Conservation (phyloP, 75 land plant species). For the Isoetes taiwanensis region DNA sequence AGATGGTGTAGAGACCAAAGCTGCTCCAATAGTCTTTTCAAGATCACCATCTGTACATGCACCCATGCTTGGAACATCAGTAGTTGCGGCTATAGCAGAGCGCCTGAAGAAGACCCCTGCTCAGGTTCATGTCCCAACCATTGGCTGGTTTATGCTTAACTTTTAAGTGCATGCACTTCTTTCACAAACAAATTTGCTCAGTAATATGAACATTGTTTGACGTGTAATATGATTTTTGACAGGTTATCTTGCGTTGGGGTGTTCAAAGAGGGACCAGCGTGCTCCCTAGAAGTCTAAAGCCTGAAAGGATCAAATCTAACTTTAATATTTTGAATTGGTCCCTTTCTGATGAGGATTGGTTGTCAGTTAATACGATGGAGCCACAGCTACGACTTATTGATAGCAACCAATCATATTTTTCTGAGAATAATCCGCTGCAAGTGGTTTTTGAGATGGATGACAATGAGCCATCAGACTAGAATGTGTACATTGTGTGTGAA, state of each 20-base stretch:
- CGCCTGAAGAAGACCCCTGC: background rate
- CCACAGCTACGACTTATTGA: background rate
- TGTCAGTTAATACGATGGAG: background rate
- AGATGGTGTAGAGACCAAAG: background rate
- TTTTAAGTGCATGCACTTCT: no score
- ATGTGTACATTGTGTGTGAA: no score
- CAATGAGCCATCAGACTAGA: no score
- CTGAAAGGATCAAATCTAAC: conserved; percentile 1
- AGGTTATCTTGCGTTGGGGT: conserved; percentile 8
- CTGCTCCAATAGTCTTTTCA: background rate
- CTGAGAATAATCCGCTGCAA: background rate
- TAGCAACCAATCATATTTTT: background rate
- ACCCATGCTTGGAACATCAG: conserved; percentile 4
- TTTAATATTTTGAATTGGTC: conserved; percentile 6
- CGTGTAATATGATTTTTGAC: background rate
- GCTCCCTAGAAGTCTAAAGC: background rate
- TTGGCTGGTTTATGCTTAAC: no score
- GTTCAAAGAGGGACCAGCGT: conserved; percentile 6
- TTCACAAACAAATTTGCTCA: no score
- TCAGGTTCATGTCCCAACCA: background rate
- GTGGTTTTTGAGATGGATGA: conserved; percentile 2
- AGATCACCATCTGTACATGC: conserved; percentile 3
- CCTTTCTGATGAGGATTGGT: conserved; percentile 1
- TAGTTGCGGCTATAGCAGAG: background rate
- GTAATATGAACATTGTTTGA: no score